These are phyloP conservation scores for Fusarium tuaranense DNA, from an alignment of 2,329 filamentous ascomycete species.

Conservation along the genomic window DNA sequence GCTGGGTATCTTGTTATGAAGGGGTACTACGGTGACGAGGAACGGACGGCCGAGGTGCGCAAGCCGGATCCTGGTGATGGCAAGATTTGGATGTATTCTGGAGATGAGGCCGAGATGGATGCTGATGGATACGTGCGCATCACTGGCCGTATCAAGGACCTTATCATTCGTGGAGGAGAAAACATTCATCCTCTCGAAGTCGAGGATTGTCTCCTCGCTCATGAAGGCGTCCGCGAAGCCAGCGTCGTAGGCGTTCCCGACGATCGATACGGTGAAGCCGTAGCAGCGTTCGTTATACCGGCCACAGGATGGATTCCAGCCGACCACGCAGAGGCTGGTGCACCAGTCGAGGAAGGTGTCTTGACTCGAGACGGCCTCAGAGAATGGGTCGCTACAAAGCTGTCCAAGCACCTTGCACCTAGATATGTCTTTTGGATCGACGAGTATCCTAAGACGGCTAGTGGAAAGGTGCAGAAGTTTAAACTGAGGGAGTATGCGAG, in stretches of 20 bases:
- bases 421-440: slow-evolving; percentile 90
- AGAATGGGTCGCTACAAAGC: slow-evolving; percentile 75
- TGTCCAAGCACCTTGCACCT: slow-evolving; percentile 84
- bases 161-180: slow-evolving; percentile 95
- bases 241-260: slow-evolving; percentile 89
- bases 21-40: slow-evolving; percentile 85
- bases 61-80: slow-evolving; percentile 58
- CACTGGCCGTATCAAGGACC: slow-evolving; percentile 91
- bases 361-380: slow-evolving; percentile 71
- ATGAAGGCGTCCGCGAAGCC: slow-evolving; percentile 77
- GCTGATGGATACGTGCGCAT: slow-evolving; percentile 86
- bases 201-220: slow-evolving; percentile 85
- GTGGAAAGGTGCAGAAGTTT: slow-evolving; percentile 97
- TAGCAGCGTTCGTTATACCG: slow-evolving; percentile 84
- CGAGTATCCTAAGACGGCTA: slow-evolving; percentile 93
- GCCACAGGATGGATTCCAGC: slow-evolving; percentile 43
- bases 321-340: slow-evolving; percentile 39
- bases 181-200: slow-evolving; percentile 96
- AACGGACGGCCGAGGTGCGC: slow-evolving; percentile 75
- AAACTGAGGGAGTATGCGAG: slow-evolving; percentile 77
- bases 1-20: slow-evolving; percentile 91
- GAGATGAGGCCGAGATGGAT: slow-evolving; percentile 92
- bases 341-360: slow-evolving; percentile 33
- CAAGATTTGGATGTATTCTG: slow-evolving; percentile 88
- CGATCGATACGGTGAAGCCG: slow-evolving; percentile 84